phyloP scores from a whole-genome alignment of 305 asterid species.

The Petunia hybrid region DNA sequence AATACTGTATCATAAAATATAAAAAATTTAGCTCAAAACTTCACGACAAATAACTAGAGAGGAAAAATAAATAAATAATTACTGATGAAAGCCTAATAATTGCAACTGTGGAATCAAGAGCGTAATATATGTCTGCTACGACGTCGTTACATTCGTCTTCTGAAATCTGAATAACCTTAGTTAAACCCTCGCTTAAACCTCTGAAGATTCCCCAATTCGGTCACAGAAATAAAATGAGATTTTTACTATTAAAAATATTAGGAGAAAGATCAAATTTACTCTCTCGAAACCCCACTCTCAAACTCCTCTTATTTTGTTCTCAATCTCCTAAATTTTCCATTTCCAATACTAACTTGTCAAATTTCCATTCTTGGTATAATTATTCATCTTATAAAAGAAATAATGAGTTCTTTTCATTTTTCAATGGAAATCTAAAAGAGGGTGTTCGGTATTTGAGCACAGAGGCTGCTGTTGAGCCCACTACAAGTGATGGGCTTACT shows the following conservation, averaged over 20 bases:
- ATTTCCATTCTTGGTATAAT: slow-evolving; percentile 38
- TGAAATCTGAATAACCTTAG: slow-evolving; percentile 28
- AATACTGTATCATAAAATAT: too few relatives aligned
- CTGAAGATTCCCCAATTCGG: slow-evolving; percentile 14
- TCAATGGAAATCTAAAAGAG: slow-evolving; percentile 34
- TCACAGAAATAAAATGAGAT: slow-evolving; percentile 49
- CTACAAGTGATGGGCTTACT: slow-evolving; percentile 82
- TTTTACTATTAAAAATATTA: slow-evolving; percentile 53
- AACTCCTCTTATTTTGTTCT: slow-evolving; percentile 37
- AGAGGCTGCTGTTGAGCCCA: slow-evolving; percentile 67
- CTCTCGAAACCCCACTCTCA: slow-evolving; percentile 31
- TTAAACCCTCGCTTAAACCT: slow-evolving; percentile 55
- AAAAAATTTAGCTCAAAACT: too few relatives aligned
- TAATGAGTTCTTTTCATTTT: slow-evolving; percentile 41
- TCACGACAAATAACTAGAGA: too few relatives aligned
- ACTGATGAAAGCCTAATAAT: too few relatives aligned
- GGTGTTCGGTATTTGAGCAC: slow-evolving; percentile 53
- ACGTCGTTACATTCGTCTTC: neutral
- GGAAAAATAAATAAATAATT: too few relatives aligned
- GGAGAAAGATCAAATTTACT: slow-evolving; percentile 32
- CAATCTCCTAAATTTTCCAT: slow-evolving; percentile 38
- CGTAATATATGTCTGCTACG: neutral
- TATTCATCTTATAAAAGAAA: slow-evolving; percentile 24
- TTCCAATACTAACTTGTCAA: slow-evolving; percentile 32
- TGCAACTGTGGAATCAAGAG: too few relatives aligned